A percentile compares a stretch with the other conserved stretches of the same genome.
These are phyloP conservation scores for Saccharomyces paradoxus DNA, from an alignment of 805 yeast species.

Conservation along the genomic window DNA sequence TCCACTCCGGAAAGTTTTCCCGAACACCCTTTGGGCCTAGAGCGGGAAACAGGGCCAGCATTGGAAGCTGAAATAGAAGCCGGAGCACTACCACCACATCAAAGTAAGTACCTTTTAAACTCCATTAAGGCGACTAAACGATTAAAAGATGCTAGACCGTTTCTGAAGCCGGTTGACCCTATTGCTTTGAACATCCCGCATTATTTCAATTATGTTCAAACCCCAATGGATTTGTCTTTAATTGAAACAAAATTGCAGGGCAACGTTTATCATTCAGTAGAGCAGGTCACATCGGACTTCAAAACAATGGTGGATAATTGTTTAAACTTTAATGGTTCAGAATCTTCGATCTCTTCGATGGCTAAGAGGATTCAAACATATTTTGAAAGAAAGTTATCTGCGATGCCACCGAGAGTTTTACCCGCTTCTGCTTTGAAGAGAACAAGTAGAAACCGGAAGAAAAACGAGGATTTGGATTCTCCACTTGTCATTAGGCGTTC, in stretches of 20 bases:
- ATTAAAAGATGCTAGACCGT: slow-evolving; percentile 87
- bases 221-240: slow-evolving; percentile 92
- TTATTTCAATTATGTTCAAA: slow-evolving; percentile 70
- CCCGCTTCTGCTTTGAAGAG: slow-evolving; percentile 24
- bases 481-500: neutral
- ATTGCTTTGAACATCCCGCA: slow-evolving; percentile 84
- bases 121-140: slow-evolving; percentile 81
- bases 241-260: slow-evolving; percentile 70
- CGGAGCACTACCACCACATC: slow-evolving; percentile 65
- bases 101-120: slow-evolving; percentile 67
- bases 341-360: slow-evolving; percentile 81
- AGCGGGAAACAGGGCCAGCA: slow-evolving; percentile 1
- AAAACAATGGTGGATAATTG: slow-evolving; percentile 81
- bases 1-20: neutral
- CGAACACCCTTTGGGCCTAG: neutral
- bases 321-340: slow-evolving; percentile 74
- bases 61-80: slow-evolving; percentile 16
- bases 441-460: slow-evolving; percentile 19
- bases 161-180: slow-evolving; percentile 81
- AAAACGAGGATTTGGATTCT: neutral
- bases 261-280: slow-evolving; percentile 64
- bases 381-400: slow-evolving; percentile 87
- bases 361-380: slow-evolving; percentile 83
- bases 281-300: slow-evolving; percentile 67
- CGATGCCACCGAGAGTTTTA: slow-evolving; percentile 60